These are phyloP conservation scores for Xylariaceae sp. DNA, from an alignment of 2,329 filamentous ascomycete species.

Conservation along the genomic window DNA sequence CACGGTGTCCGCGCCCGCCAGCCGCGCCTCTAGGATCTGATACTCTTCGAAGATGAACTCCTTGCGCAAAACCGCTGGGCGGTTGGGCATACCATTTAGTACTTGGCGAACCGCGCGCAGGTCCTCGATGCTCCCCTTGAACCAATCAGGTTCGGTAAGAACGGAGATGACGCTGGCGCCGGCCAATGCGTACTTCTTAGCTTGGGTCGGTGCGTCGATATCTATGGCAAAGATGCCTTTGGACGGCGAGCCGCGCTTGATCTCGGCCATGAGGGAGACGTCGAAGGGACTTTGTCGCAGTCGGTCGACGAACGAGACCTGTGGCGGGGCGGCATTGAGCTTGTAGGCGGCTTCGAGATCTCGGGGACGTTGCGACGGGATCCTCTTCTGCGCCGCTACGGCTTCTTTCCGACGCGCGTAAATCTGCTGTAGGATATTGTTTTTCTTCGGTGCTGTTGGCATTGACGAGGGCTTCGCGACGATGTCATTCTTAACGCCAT, in stretches of 20 bases:
- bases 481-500: slow-evolving; percentile 30
- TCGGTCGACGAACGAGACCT: slow-evolving; percentile 77
- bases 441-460: slow-evolving; percentile 58
- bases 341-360: slow-evolving; percentile 88
- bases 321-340: slow-evolving; percentile 80
- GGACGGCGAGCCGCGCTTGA: slow-evolving; percentile 94
- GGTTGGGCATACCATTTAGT: slow-evolving; percentile 86
- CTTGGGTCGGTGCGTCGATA: slow-evolving; percentile 86
- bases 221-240: slow-evolving; percentile 92
- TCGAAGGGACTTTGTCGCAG: slow-evolving; percentile 81
- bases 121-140: slow-evolving; percentile 97
- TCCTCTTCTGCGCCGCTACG: slow-evolving; percentile 78
- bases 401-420: slow-evolving; percentile 78
- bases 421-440: slow-evolving; percentile 88
- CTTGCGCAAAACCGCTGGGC: slow-evolving; percentile 89
- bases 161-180: slow-evolving; percentile 97
- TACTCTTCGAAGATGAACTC: slow-evolving; percentile 99
- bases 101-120: slow-evolving; percentile 84
- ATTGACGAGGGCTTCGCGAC: slow-evolving; percentile 33
- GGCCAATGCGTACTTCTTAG: slow-evolving; percentile 86
- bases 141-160: slow-evolving; percentile 98
- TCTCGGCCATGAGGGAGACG: slow-evolving; percentile 95
- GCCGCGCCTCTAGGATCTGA: slow-evolving; percentile 90
- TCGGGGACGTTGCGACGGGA: slow-evolving; percentile 80
- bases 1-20: slow-evolving; percentile 93